phyloP scores from a whole-genome alignment of 83 land plant species.

The Larix sibirica region DNA sequence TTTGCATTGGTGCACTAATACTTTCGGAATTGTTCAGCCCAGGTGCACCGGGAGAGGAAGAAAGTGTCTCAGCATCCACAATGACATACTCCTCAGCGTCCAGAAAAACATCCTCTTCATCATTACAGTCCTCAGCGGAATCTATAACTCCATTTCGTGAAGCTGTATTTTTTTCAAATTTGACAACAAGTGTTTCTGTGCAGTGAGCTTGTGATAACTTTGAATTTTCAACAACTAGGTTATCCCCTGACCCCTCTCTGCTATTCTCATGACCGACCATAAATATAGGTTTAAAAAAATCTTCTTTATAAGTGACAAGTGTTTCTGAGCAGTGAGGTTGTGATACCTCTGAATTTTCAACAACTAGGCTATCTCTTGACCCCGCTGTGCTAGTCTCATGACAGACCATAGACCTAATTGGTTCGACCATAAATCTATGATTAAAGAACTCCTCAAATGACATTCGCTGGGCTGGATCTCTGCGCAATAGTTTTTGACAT shows the following conservation, averaged over 20 bases:
- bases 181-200: no score
- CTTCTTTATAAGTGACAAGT: slow-evolving; percentile 34
- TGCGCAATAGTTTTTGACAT: slow-evolving; percentile 76
- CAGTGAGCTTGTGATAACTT: background rate
- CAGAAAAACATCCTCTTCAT: no score
- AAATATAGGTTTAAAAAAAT: slow-evolving; percentile 87
- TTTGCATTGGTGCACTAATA: slow-evolving; percentile 55
- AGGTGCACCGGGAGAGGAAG: slow-evolving; percentile 53
- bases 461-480: slow-evolving; percentile 87
- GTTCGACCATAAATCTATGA: slow-evolving; percentile 60
- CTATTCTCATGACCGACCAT: slow-evolving; percentile 25
- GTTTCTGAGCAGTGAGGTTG: background rate
- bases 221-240: background rate
- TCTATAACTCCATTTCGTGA: slow-evolving; percentile 37
- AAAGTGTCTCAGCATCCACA: slow-evolving; percentile 66
- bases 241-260: background rate
- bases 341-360: background rate
- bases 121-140: slow-evolving; percentile 73
- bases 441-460: slow-evolving; percentile 97
- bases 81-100: background rate
- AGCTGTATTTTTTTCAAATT: no score
- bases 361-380: background rate
- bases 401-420: background rate
- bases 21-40: slow-evolving; percentile 31
- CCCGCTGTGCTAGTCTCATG: background rate